These are phyloP conservation scores for Diaporthe vaccinii DNA, from an alignment of 2,329 filamentous ascomycete species.

Conservation along the genomic window DNA sequence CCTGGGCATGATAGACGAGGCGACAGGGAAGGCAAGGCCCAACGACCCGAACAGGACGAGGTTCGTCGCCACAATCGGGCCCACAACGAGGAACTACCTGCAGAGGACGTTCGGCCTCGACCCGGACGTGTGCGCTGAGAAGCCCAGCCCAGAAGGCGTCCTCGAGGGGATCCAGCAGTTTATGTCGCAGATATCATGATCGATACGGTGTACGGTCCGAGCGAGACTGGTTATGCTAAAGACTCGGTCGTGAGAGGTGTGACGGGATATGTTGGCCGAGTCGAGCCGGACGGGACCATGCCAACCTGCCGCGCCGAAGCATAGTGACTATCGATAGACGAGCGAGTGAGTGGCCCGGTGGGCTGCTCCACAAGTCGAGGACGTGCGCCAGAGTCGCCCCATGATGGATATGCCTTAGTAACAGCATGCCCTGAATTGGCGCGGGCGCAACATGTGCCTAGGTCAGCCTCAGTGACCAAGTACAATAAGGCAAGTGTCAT, in stretches of 20 bases:
- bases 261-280: background rate
- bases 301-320: background rate
- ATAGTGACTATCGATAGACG: background rate
- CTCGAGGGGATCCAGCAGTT: constrained; percentile 74
- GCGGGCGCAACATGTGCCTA: background rate
- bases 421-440: background rate
- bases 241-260: background rate
- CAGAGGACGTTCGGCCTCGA: constrained; percentile 73
- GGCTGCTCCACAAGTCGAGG: background rate
- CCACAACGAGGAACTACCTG: constrained; percentile 87
- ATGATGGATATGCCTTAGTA: background rate
- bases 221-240: background rate
- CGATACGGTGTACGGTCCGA: background rate
- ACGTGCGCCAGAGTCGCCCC: background rate
- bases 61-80: constrained; percentile 89
- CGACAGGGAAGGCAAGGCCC: constrained; percentile 55
- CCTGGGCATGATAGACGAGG: constrained; percentile 64
- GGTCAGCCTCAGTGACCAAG: background rate
- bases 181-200: constrained; percentile 28
- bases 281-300: background rate
- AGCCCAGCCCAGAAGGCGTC: constrained; percentile 86
- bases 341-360: background rate
- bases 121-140: constrained; percentile 84
- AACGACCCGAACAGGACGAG: constrained; percentile 58
- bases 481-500: background rate